A percentile compares a stretch with the other conserved stretches of the same genome.
These are phyloP conservation scores for Lachnellula arida DNA, from an alignment of 2,329 filamentous ascomycete genomes.

Conservation along the genomic window DNA sequence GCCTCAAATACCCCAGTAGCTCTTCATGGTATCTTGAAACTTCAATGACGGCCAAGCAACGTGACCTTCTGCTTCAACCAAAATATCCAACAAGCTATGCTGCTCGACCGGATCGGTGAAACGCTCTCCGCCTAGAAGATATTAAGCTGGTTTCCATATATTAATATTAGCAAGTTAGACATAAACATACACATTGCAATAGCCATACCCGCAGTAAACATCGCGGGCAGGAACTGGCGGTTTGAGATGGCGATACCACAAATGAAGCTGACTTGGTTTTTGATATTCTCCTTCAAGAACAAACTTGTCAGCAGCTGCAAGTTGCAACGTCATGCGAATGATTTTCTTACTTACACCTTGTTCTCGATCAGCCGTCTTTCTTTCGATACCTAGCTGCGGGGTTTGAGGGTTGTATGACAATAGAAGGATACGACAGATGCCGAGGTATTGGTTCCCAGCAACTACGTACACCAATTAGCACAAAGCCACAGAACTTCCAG, in stretches of 20 bases:
- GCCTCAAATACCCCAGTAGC: conserved; percentile 42
- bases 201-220: conserved; percentile 31
- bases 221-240: conserved; percentile 4
- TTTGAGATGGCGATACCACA: conserved; percentile 17
- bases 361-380: not conserved
- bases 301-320: not conserved
- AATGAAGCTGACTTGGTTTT: conserved; percentile 4
- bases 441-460: conserved; percentile 37
- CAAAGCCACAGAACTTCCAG: not conserved
- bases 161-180: too few relatives aligned
- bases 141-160: not conserved
- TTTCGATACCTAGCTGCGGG: conserved; percentile 10
- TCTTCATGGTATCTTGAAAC: conserved; percentile 39
- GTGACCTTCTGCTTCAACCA: conserved; percentile 42
- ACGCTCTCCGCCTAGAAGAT: conserved; percentile 34
- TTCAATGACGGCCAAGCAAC: conserved; percentile 45
- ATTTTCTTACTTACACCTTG: conserved; percentile 9
- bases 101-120: conserved; percentile 44
- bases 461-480: conserved; percentile 20
- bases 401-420: conserved; percentile 35
- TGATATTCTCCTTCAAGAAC: conserved; percentile 4
- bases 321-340: not conserved
- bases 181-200: conserved; percentile 27
- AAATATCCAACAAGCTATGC: conserved; percentile 41
- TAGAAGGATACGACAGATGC: conserved; percentile 35